Conservation (phyloP, 164 flowering plant species). For the Vitis labrusca region DNA sequence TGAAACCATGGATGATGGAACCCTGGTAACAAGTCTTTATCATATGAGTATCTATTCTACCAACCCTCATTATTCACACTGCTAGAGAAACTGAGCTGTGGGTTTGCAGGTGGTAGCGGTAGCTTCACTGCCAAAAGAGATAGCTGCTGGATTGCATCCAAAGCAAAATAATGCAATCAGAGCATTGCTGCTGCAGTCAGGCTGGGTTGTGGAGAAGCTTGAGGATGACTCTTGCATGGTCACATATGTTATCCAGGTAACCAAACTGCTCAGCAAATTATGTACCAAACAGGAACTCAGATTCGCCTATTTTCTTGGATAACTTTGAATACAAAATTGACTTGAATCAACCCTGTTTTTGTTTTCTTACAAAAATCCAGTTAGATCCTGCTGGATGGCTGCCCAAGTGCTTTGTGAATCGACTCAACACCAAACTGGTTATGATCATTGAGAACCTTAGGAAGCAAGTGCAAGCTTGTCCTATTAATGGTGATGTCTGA, state of each 20-base stretch:
- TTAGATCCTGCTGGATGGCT: conserved; percentile 96
- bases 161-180: conserved; percentile 66
- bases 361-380: conserved; percentile 29
- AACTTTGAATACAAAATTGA: too few species aligned
- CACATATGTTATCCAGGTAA: conserved; percentile 86
- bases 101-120: conserved; percentile 77
- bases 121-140: conserved; percentile 88
- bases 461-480: conserved; percentile 58
- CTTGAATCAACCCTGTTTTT: too few species aligned
- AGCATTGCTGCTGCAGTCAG: conserved; percentile 79
- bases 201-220: conserved; percentile 90
- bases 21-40: conserved; percentile 44
- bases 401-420: conserved; percentile 84
- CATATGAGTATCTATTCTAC: too few species aligned
- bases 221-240: conserved; percentile 76
- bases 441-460: conserved; percentile 84
- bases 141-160: conserved; percentile 84
- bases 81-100: neutral
- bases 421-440: conserved; percentile 73
- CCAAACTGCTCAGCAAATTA: neutral
- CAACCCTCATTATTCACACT: too few species aligned
- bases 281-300: too few species aligned
- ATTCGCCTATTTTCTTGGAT: too few species aligned
- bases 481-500: neutral
- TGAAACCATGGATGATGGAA: conserved; percentile 92